phyloP scores from a whole-genome alignment of 345 rosid species.

The Psidium guajava region DNA sequence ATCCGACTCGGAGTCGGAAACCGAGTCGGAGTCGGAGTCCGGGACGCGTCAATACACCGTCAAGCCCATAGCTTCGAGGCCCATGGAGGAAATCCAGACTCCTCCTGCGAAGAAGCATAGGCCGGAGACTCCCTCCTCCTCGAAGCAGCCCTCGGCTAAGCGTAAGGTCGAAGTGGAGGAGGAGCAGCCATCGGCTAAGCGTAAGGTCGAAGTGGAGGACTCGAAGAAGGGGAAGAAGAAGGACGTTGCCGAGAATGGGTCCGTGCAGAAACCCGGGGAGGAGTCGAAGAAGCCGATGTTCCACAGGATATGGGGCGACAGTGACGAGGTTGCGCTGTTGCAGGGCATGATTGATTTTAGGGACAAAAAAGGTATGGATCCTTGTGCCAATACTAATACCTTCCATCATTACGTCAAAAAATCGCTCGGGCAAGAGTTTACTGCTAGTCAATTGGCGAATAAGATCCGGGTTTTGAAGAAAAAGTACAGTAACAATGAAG shows the following conservation, averaged over 20 bases:
- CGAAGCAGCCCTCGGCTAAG: neutral
- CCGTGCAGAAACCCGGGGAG: neutral
- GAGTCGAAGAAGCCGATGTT: neutral
- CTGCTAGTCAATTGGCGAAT: conserved; percentile 1
- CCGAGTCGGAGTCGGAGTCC: conserved; percentile 1
- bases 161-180: neutral
- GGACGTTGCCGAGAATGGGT: neutral
- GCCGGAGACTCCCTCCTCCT: neutral
- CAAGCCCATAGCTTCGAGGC: neutral
- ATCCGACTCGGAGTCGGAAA: neutral
- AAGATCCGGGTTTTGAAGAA: conserved; percentile 9
- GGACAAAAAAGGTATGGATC: conserved; percentile 1
- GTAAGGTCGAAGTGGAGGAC: neutral
- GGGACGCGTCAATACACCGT: neutral
- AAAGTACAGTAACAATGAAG: neutral
- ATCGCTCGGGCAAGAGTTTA: conserved; percentile 3
- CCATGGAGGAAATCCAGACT: neutral
- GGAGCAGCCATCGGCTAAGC: neutral
- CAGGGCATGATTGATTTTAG: conserved; percentile 17
- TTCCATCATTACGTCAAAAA: conserved; percentile 13
- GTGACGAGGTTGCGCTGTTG: conserved; percentile 14
- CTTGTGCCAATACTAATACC: neutral
- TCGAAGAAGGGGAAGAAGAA: neutral
- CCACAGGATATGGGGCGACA: conserved; percentile 17
- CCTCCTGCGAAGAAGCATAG: neutral